These are phyloP conservation scores for Centaurea solstitialis DNA, from an alignment of 129 eudicot genomes.

Conservation along the genomic window DNA sequence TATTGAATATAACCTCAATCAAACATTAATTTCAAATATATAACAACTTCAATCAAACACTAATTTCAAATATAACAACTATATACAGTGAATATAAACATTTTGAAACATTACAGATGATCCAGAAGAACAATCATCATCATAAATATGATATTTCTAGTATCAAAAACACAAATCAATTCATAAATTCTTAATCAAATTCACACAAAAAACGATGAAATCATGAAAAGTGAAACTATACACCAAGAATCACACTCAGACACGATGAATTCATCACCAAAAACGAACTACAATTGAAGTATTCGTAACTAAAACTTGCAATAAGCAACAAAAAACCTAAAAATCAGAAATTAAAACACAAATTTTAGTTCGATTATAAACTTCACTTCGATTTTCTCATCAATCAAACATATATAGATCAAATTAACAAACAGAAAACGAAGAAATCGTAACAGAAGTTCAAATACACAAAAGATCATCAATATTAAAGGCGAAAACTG, in stretches of 20 bases:
- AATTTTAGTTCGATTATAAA: background rate
- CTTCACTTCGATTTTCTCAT: slow-evolving; percentile 10
- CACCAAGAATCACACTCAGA: slow-evolving; percentile 6
- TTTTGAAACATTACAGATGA: background rate
- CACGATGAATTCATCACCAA: background rate
- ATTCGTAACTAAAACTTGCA: background rate
- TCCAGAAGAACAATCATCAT: slow-evolving; percentile 3
- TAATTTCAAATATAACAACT: background rate
- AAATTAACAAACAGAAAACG: background rate
- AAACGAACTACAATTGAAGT: background rate
- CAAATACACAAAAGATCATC: background rate
- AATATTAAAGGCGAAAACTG: background rate
- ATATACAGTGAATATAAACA: background rate
- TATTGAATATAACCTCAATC: background rate
- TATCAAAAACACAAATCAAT: background rate
- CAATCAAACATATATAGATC: background rate
- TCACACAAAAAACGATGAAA: background rate
- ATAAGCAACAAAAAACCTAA: background rate
- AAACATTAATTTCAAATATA: background rate
- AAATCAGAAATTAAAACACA: background rate
- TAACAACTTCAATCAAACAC: background rate
- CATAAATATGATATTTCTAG: background rate
- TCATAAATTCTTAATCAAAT: background rate
- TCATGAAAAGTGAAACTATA: background rate
- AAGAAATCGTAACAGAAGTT: background rate